phyloP scores from a whole-genome alignment of 768 basidiomycete species.

The Amanita polypyramis region DNA sequence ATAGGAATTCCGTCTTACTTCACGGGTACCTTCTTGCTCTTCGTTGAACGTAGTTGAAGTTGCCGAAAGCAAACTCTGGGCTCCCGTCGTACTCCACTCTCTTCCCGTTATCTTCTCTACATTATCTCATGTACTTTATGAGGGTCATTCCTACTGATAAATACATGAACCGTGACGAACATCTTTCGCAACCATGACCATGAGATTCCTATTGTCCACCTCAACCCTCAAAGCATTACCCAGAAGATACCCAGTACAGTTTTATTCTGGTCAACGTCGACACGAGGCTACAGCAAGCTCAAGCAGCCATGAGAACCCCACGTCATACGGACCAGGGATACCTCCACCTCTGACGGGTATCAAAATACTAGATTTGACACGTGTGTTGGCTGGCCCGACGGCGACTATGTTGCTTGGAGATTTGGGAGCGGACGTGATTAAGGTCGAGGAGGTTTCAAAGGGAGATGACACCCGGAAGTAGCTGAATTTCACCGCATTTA shows the following conservation, averaged over 20 bases:
- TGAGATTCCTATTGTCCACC: neutral
- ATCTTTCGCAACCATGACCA: neutral
- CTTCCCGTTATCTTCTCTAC: no score
- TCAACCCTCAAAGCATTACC: neutral
- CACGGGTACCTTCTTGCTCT: no score
- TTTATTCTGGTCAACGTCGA: neutral
- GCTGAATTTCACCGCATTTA: slow-evolving; percentile 6
- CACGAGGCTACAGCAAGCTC: neutral
- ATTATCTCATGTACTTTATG: no score
- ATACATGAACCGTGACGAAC: neutral
- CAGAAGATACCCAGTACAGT: neutral
- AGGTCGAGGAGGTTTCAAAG: slow-evolving; percentile 69
- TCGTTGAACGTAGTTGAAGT: no score
- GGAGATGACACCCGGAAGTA: slow-evolving; percentile 85
- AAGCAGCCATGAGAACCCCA: neutral
- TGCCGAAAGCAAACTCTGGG: no score
- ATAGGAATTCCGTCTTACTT: no score
- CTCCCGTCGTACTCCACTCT: no score
- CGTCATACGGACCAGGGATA: slow-evolving; percentile 34
- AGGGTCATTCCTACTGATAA: no score
- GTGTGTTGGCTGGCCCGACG: slow-evolving; percentile 86
- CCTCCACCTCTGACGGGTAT: slow-evolving; percentile 73
- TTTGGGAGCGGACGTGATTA: slow-evolving; percentile 88
- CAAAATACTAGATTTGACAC: slow-evolving; percentile 79
- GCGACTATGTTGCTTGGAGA: slow-evolving; percentile 93